phyloP scores from a whole-genome alignment of 208 protist genomes.

The Angomonas ambiguus region DNA sequence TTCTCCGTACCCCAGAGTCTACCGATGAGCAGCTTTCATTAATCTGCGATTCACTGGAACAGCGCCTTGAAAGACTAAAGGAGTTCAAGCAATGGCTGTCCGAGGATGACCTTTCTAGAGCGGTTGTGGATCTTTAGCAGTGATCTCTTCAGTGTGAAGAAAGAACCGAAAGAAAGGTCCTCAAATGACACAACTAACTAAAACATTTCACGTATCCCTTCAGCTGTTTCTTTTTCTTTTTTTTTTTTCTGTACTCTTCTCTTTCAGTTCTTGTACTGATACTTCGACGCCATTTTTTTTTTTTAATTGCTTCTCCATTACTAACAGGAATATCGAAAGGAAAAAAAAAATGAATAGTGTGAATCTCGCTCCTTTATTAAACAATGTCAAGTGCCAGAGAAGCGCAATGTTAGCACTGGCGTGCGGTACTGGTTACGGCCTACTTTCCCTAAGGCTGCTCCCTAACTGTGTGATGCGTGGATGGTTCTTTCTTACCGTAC shows the following conservation, averaged over 20 bases:
- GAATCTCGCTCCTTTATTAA: neutral
- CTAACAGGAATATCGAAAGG: neutral
- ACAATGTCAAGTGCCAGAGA: neutral
- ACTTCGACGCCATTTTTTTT: neutral
- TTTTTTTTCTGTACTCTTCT: neutral
- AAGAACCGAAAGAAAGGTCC: too few relatives aligned
- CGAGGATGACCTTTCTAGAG: neutral
- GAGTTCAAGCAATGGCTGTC: constrained; percentile 1
- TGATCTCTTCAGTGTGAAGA: too few relatives aligned
- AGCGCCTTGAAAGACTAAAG: neutral
- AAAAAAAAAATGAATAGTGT: neutral
- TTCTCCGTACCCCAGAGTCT: too few relatives aligned
- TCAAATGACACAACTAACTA: too few relatives aligned
- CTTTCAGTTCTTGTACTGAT: too few relatives aligned
- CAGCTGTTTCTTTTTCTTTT: neutral
- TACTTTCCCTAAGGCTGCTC: constrained; percentile 29
- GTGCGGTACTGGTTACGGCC: constrained; percentile 24
- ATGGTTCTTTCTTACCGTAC: constrained; percentile 41
- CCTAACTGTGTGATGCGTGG: constrained; percentile 31
- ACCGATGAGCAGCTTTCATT: neutral
- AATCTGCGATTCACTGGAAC: constrained; percentile 6
- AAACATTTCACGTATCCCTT: too few relatives aligned
- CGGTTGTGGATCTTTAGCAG: neutral
- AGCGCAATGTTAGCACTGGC: constrained; percentile 21
- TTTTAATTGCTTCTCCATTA: neutral